These are phyloP conservation scores for Kodamaea jinghongensis DNA, from an alignment of 805 yeast species.

Conservation along the genomic window DNA sequence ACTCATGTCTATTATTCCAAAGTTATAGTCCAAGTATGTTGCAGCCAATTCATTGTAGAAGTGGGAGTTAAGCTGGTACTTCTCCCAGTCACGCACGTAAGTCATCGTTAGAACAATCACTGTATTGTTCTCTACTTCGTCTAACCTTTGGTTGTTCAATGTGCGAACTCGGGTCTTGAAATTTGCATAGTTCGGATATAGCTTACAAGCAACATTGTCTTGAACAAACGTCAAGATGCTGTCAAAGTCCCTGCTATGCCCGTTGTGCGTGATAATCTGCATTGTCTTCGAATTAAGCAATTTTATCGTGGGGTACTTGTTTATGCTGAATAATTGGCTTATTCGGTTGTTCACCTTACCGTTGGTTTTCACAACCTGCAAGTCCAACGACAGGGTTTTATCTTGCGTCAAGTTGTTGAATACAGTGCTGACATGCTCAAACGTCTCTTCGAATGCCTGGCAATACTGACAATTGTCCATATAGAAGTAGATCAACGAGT, in stretches of 20 bases:
- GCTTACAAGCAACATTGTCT: constrained; percentile 3
- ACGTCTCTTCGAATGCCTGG: constrained; percentile 29
- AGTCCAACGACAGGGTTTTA: constrained; percentile 25
- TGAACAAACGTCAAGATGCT: constrained; percentile 22
- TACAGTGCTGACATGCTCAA: constrained; percentile 39
- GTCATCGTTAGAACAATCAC: constrained; percentile 25
- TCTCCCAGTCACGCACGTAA: constrained; percentile 29
- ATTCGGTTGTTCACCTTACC: constrained; percentile 29
- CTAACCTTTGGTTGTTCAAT: constrained; percentile 8
- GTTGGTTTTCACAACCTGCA: constrained; percentile 34
- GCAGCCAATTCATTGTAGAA: constrained; percentile 31
- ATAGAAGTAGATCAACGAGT: constrained; percentile 47
- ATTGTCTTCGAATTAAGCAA: constrained; percentile 43
- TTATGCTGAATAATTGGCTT: constrained; percentile 37
- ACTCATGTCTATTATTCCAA: constrained; percentile 27
- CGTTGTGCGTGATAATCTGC: constrained; percentile 36
- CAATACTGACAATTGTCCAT: constrained; percentile 39
- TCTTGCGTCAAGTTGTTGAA: constrained; percentile 33
- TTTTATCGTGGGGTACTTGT: constrained; percentile 49
- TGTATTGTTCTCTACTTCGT: constrained; percentile 10
- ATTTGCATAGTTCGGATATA: constrained; percentile 23
- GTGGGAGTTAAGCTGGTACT: constrained; percentile 32
- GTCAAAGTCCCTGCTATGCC: constrained; percentile 19
- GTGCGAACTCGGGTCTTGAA: constrained; percentile 12
- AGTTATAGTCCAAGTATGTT: constrained; percentile 13